Percentiles rank a stretch among this genome's conserved stretches.
phyloP scores from a whole-genome alignment of 768 basidiomycete genomes.

The Suillus tomentosus region DNA sequence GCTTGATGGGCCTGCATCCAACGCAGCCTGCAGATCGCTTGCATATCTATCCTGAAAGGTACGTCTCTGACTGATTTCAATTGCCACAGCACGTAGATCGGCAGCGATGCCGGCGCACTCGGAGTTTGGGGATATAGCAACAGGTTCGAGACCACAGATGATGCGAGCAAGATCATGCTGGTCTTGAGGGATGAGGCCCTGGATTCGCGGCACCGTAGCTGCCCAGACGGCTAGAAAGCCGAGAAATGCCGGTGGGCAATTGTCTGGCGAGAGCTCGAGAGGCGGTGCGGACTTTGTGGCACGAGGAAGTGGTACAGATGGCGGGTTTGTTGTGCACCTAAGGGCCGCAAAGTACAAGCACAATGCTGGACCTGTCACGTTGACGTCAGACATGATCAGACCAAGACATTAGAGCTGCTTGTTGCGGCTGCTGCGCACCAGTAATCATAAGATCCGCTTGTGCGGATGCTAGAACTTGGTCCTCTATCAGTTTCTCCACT shows the following conservation, averaged over 20 bases:
- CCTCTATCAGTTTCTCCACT: conserved; percentile 70
- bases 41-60: conserved; percentile 84
- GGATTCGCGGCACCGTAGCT: conserved; percentile 62
- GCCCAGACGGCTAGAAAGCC: conserved; percentile 78
- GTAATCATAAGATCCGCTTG: conserved; percentile 87
- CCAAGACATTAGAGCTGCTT: background rate
- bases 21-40: conserved; percentile 72
- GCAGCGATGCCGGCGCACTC: conserved; percentile 66
- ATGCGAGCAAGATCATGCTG: conserved; percentile 84
- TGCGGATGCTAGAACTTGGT: conserved; percentile 72
- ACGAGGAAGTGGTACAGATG: conserved; percentile 79
- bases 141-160: conserved; percentile 61
- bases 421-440: conserved; percentile 45
- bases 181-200: conserved; percentile 57
- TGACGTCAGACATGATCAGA: background rate
- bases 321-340: conserved; percentile 71
- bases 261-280: conserved; percentile 59
- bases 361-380: conserved; percentile 65
- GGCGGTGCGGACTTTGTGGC: conserved; percentile 47
- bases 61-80: conserved; percentile 83
- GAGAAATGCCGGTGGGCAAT: conserved; percentile 70
- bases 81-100: conserved; percentile 81
- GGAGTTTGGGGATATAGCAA: conserved; percentile 43
- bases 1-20: conserved; percentile 56
- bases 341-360: conserved; percentile 86